These are phyloP conservation scores for Pyrenopolyporus hunteri DNA, from an alignment of 495 filamentous ascomycete species.

Conservation along the genomic window DNA sequence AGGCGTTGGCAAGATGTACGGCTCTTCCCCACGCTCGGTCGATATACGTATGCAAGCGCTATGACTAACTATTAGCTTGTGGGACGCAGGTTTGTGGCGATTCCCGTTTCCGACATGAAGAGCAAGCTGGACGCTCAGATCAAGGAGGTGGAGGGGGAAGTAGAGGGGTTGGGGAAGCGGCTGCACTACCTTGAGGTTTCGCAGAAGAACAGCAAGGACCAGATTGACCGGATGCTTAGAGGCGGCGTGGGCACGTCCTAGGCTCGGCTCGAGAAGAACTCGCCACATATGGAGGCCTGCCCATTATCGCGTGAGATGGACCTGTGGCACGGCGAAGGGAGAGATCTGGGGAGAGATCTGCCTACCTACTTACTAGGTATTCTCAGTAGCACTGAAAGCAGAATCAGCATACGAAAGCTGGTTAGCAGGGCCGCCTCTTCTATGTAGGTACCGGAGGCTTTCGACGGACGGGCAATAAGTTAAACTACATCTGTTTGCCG, in stretches of 20 bases:
- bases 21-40: slow-evolving; percentile 2
- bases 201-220: slow-evolving; percentile 86
- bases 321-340: no score
- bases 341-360: no score
- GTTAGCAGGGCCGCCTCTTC: no score
- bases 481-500: no score
- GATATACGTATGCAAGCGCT: background rate
- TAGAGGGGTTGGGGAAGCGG: slow-evolving; percentile 83
- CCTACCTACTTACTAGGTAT: no score
- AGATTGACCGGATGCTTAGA: slow-evolving; percentile 79
- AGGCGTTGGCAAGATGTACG: slow-evolving; percentile 95
- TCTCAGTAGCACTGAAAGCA: no score
- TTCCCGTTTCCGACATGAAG: slow-evolving; percentile 74
- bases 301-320: no score
- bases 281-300: background rate
- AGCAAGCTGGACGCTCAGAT: slow-evolving; percentile 77
- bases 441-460: no score
- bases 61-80: slow-evolving; percentile 12
- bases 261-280: background rate
- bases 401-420: no score
- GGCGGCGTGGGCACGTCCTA: slow-evolving; percentile 33
- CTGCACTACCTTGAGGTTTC: slow-evolving; percentile 94
- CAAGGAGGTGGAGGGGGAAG: slow-evolving; percentile 74
- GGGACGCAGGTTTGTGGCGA: slow-evolving; percentile 79
- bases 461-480: no score